Evolutionary conservation across 2,329 filamentous ascomycete genomes (phyloP).

Genomic region (Monilinia vaccinii-corymbosi): DNA sequence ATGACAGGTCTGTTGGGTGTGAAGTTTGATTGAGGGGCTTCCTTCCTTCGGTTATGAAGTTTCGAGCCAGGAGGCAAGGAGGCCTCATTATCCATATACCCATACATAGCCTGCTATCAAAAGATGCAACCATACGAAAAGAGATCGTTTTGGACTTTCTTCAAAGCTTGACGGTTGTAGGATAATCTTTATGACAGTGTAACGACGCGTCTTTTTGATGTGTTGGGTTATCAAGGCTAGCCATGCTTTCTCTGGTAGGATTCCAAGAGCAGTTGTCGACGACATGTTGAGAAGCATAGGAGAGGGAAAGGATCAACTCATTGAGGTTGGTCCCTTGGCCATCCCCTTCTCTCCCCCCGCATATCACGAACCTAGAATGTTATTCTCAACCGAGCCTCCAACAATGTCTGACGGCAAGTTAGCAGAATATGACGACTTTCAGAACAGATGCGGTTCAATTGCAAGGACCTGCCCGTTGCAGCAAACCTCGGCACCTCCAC

Average conservation of each 20-base stretch:
- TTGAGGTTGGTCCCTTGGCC: conserved; percentile 3
- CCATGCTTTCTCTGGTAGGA: conserved; percentile 10
- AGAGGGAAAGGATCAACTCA: conserved; percentile 8
- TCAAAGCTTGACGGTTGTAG: no score
- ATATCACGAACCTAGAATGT: background rate
- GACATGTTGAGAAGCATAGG: conserved; percentile 9
- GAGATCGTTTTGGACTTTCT: no score
- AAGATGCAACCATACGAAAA: background rate
- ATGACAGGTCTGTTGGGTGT: background rate
- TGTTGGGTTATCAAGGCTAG: background rate
- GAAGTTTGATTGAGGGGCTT: background rate
- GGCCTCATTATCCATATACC: background rate
- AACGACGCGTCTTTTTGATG: background rate
- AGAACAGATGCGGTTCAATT: background rate
- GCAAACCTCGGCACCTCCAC: background rate
- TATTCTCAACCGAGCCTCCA: background rate
- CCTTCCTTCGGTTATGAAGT: background rate
- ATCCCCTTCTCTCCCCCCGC: background rate
- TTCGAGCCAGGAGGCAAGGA: background rate
- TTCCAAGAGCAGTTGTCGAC: conserved; percentile 13
- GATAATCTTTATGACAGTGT: background rate
- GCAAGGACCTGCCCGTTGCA: background rate
- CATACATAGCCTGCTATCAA: background rate
- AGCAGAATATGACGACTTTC: no score
- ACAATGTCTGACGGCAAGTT: no score